Base-by-base conservation (phyloP, 768 basidiomycete species). In the Mycena sanguinolenta region DNA sequence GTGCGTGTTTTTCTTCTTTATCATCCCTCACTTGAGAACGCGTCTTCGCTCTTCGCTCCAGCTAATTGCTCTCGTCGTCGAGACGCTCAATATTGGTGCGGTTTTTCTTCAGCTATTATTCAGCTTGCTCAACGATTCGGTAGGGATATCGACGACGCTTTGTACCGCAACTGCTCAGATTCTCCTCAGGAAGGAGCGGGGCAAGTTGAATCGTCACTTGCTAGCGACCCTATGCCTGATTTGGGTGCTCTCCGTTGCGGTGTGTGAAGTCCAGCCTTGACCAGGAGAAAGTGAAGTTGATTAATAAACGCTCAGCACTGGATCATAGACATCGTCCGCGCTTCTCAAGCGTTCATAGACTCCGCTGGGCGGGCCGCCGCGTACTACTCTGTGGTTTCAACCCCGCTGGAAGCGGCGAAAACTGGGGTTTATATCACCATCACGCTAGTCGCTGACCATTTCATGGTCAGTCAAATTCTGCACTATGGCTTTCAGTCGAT, bases 241-340 rank as follows among this genome's bases (percentile, higher is more conserved):
- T 5, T 72, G 67, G 71, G 30, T 65, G 2, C 59, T 72, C 19
- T 69, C 63, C 9, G 27, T 58, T 17, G 44, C 53, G 28, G 71
- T 72, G 21, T 27, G 71, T 60, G 52, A 25, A 17, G 30, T n/a
- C 25, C 58, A 23, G 3, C 19, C 5, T 36, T 8, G n/a, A 38
- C 14, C 10, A 30, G 13, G 6, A 19, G 25, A 38, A 14, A 9
- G 28, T 39, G 25, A 21, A 23, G 23, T 34, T 54, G 17, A 14
- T 34, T 23, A 58, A 14, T 14, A 9, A 38, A 58, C 21, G 14
- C 32, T 17, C 12, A 72, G 71, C 71, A 69, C 44, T 68, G 67
- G 58, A 65, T 67, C 4, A 58, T 72, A 44, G 67, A 72, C 52
- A 58, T 72, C 44, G 14, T 63, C 25, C 67, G 71, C 7, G 67